Base-by-base conservation (phyloP, 2,329 filamentous ascomycete genomes). In the Mycocentrospora acerina region DNA sequence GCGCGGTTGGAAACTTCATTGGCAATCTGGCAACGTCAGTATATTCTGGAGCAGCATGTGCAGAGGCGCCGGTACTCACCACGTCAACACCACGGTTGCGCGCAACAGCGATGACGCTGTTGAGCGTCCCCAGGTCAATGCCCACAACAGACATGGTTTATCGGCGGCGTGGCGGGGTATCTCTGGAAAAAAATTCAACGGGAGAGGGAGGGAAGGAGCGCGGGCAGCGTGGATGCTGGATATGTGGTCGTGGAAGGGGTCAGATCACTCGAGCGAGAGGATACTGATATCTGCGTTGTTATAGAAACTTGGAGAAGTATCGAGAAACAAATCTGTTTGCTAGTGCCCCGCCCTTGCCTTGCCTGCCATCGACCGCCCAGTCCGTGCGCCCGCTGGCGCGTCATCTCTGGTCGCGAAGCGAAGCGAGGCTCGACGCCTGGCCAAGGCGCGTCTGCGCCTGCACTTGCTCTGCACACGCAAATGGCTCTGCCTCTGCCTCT, bases 1-100 rank as follows among this genome's bases (percentile, higher is more conserved):
- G 89, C 84, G 73, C 93, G 86, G 81, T 98, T 97, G 57, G 93
- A 98, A 61, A 97, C 93, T 75, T 98, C 93, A 79, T 98, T 98
- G 76, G 89, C 86, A 69, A 98, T 95, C 90, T 95, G 64, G 59
- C 36, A 40, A 29, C 28, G 58, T 72, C 55, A 71, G 66, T 44
- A 55, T 50, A 42, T 13, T 2, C 15, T 8, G 3, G n/a, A 26
- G 18, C 11, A 19, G 40, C 31, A 33, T 11, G 17, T 10, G 4
- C 15, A 43, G 13, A 12, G 3, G 4, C 5, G 24, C 13, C 10
- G 32, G 15, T 67, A 93, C 90, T 68, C 81, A 95, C 90, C 70
- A 98, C 93, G 79, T 98, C 93, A 71, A 98, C 93, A 76, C 93
- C 93, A 71, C 94, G 90, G 75, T 97, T 97, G 71, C 93, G 84